Conservation (phyloP, 23 red algal species). For the Pyropia yezoensis region DNA sequence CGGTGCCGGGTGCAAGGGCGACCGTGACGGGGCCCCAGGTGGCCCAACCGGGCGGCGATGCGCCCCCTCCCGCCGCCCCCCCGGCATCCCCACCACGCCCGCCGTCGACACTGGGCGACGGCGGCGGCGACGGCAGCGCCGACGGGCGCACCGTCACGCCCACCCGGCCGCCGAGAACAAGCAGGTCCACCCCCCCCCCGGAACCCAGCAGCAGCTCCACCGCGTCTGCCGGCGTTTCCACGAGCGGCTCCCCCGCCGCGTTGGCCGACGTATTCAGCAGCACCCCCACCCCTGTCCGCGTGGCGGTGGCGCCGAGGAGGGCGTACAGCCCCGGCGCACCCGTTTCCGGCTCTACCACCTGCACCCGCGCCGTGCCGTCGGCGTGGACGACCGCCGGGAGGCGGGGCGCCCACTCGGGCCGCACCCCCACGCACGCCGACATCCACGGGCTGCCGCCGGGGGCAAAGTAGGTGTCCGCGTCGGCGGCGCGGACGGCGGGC, state of each 20-base stretch:
- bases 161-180: constrained; percentile 39
- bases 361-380: constrained; percentile 31
- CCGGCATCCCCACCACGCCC: no score
- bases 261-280: constrained; percentile 87
- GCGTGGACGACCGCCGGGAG: constrained; percentile 12
- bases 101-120: no score
- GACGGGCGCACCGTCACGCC: neutral
- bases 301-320: constrained; percentile 23
- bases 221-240: constrained; percentile 64
- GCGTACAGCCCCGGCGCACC: neutral
- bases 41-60: no score
- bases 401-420: neutral
- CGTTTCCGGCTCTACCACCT: constrained; percentile 2
- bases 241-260: constrained; percentile 65
- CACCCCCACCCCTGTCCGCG: constrained; percentile 42
- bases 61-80: no score
- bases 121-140: no score
- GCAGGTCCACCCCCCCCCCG: constrained; percentile 40
- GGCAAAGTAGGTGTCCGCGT: constrained; percentile 25
- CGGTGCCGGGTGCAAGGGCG: no score
- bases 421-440: neutral
- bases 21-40: no score
- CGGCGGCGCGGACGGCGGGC: constrained; percentile 35
- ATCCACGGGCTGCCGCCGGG: neutral
- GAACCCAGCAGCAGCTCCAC: constrained; percentile 40